Evolutionary conservation across 2,329 filamentous ascomycete genomes (phyloP), one percentile per base, ranked within the genome.

Genomic region (Hypoxylon sp.): DNA sequence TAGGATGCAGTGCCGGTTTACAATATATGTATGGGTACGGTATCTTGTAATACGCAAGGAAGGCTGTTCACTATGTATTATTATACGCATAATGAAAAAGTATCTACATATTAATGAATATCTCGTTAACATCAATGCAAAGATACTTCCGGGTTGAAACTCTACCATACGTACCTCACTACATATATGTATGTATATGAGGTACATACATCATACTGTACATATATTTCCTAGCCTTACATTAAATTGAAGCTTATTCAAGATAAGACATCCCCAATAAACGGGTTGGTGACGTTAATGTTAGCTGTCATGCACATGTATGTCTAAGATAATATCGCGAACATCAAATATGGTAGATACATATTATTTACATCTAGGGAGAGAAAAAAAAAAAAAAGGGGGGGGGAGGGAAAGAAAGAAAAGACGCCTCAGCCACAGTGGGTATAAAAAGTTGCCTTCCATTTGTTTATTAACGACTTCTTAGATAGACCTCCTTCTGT

Each of bases 231-330:
- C 48, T 46, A 58, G 33, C 57, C 57, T 22, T 51, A 59, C 46
- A 22, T 48, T 51, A 48, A 47, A 39, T 64, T 59, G 52, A 64
- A 64, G 53, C 55, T 59, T 64, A 39, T 59, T 64, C 37, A 44
- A 31, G 54, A 59, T 59, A 59, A 64, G 53, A 53, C 33, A 37
- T 57, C 33, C 3, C 17, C 19, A 48, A 48, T 24, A 5, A 24
- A 52, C n/a, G 4, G 50, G n/a, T 10, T 31, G 33, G 14, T 26
- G 46, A 11, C 9, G 10, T 29, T 22, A 13, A 37, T 19, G 46
- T 6, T 48, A 26, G n/a, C 19, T 48, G 3, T 14, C 11, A 39
- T 39, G 35, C 4, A 24, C 8, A 19, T 51, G n/a, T 26, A 47
- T 46, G 54, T 29, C 29, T 31, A 31, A 57, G 14, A 17, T 44